Evolutionary conservation across 495 filamentous ascomycete species (phyloP).

Genomic region (Letharia lupina): DNA sequence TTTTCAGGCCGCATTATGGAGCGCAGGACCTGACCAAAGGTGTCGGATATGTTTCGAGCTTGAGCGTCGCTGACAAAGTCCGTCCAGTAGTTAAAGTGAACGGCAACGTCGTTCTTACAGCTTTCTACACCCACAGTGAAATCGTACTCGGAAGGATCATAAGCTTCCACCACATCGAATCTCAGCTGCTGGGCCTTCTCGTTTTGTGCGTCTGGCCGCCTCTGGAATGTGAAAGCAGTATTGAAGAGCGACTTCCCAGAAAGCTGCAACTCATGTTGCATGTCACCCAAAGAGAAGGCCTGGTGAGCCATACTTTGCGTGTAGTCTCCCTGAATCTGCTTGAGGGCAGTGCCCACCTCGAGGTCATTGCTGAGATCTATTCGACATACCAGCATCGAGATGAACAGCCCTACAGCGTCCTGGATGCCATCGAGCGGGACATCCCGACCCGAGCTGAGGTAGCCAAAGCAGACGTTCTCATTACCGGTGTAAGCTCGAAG

Average conservation of each 20-base stretch:
- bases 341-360: slow-evolving; percentile 31
- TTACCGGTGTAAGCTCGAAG: slow-evolving; percentile 43
- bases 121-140: slow-evolving; percentile 52
- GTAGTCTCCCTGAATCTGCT: slow-evolving; percentile 33
- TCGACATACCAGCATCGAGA: slow-evolving; percentile 50
- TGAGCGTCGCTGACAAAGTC: slow-evolving; percentile 32
- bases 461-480: slow-evolving; percentile 53
- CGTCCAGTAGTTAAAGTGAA: slow-evolving; percentile 37
- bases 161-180: slow-evolving; percentile 19
- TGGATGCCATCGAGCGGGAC: slow-evolving; percentile 43
- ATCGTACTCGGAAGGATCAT: slow-evolving; percentile 40
- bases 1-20: slow-evolving; percentile 23
- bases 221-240: slow-evolving; percentile 39
- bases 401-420: slow-evolving; percentile 47
- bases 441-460: slow-evolving; percentile 43
- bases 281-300: slow-evolving; percentile 31
- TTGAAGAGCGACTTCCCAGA: slow-evolving; percentile 42
- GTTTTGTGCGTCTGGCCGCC: slow-evolving; percentile 6
- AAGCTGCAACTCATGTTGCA: slow-evolving; percentile 34
- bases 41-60: slow-evolving; percentile 34
- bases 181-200: slow-evolving; percentile 5
- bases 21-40: slow-evolving; percentile 32
- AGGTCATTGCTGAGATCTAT: slow-evolving; percentile 33
- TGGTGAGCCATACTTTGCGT: slow-evolving; percentile 31
- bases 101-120: slow-evolving; percentile 28